Base-by-base conservation (phyloP, 495 filamentous ascomycete genomes). In the Usnea hakonensis region DNA sequence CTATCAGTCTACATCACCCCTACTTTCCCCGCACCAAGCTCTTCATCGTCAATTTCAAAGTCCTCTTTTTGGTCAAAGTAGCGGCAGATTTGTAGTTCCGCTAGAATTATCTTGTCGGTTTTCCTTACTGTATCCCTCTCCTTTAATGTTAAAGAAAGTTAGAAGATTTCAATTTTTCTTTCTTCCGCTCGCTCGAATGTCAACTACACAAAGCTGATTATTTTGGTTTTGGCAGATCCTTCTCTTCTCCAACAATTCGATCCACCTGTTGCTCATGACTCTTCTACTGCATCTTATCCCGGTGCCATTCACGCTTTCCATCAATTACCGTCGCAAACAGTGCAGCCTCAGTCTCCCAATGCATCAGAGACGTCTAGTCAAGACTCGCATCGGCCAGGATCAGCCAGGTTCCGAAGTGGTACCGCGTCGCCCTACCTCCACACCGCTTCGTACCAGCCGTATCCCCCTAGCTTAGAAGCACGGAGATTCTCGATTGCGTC, bases 81-180 rank as follows among this genome's bases (percentile, higher is more conserved):
- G 81, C 72, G 79, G 79, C 65, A 78, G 77, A 75, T 85, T 85
- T 66, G 74, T 84, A 68, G 73, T 79, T 76, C 82, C 85, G 68
- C 77, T 85, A 69, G 75, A 81, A 55, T 79, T 74, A 73, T 81
- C 79, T 78, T 85, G 83, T 84, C 77, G 78, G 81, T 86, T 81
- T 83, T 77, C 79, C 80, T 74, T 69, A 69, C 69, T 69, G 60
- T 60, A 58, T 67, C 55, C 30, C 67, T 58, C 28, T 58, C 64
- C 68, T 60, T 44, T 61, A 63, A 64, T 60, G 13, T 10, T 41
- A 30, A 60, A 48, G 11, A 55, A 33, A 5, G 64, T 62, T 58
- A 3, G 55, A 21, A n/a, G 37, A 37, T 52, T 21, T 33, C 13
- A 30, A n/a, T 38, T 16, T 32, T 13, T 65, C n/a, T 46, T n/a